Evolutionary conservation across 2,329 filamentous ascomycete genomes (phyloP), one percentile per base, ranked within the genome.

Genomic region (Apiospora kogelbergensis): DNA sequence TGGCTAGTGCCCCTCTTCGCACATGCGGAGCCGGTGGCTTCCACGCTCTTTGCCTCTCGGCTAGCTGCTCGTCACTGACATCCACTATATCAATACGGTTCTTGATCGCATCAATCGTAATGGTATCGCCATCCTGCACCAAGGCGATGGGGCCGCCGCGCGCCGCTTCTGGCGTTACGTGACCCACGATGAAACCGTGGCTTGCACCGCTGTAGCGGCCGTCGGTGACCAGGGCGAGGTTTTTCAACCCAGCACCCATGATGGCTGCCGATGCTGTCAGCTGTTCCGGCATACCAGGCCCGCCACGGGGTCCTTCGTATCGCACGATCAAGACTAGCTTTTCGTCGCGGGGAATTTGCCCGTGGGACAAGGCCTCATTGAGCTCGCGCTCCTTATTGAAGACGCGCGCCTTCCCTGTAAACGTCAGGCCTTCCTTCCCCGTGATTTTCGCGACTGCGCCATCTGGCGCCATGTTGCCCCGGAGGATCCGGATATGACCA

Each of bases 391-490:
- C 95, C 76, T 96, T 95, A 81, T 98, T 85, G 79, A 96, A 98
- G 63, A 97, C 93, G 24, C 90, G 87, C 0, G 94, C 95, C 72
- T 89, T 89, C 65, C 95, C 95, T 0, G 86, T 91, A 80, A 98
- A 98, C 15, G 82, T 84, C 7, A 94, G 86, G 2, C 95, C 95
- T 80, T 98, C 95, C 79, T 98, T 98, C 44, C 95, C 95, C 0
- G 95, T 98, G 80, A 98, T 98, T 81, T 98, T 98, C 70, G 94
- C 95, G 1, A 98, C 95, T 0, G 95, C 93, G 42, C 95, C 95
- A 13, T 90, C 92, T 1, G 95, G 95, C 2, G 95, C 93, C 41
- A 98, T 86, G 79, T 97, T 97, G 24, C 95, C 95, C 70, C 89
- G 88, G 3, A 98, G 86, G 70, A 98, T 93, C 80, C 95, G 94